Evolutionary conservation across 2,329 filamentous ascomycete genomes (phyloP).

Genomic region (Xylariaceae sp.): DNA sequence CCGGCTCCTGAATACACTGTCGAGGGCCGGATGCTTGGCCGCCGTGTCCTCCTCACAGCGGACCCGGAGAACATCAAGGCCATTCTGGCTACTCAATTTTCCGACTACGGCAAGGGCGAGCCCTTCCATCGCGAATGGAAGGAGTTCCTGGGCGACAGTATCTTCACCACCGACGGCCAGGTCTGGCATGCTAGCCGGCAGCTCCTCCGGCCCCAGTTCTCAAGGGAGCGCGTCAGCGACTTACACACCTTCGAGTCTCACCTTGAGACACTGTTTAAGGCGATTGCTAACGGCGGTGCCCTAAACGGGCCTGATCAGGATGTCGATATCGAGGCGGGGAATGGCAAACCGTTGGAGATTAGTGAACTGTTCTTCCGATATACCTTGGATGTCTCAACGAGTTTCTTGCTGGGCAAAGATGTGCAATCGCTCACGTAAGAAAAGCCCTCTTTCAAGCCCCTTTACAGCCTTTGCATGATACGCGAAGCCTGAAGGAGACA

Average conservation of each 20-base stretch:
- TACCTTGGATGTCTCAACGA: conserved; percentile 83
- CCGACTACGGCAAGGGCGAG: conserved; percentile 81
- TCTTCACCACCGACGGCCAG: conserved; percentile 80
- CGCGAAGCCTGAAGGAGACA: not conserved
- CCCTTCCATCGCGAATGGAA: conserved; percentile 77
- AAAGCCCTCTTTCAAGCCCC: not conserved
- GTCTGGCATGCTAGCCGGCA: conserved; percentile 82
- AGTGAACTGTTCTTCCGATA: conserved; percentile 82
- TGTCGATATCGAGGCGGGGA: conserved; percentile 67
- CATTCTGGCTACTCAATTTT: conserved; percentile 84
- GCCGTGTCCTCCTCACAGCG: conserved; percentile 74
- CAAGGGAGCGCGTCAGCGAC: conserved; percentile 82
- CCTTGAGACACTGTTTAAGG: conserved; percentile 72
- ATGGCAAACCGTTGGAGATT: conserved; percentile 70
- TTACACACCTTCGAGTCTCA: conserved; percentile 82
- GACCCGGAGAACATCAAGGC: conserved; percentile 91
- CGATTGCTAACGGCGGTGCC: conserved; percentile 65
- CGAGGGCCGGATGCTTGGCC: conserved; percentile 61
- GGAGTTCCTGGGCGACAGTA: conserved; percentile 76
- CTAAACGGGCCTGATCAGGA: conserved; percentile 65
- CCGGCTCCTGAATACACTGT: conserved; percentile 58
- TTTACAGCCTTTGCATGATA: not conserved
- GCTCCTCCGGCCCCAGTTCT: conserved; percentile 84
- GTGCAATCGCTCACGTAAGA: conserved; percentile 65
- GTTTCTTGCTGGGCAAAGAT: conserved; percentile 82